Evolutionary conservation across 192 early-diverging fungal species (phyloP).

Genomic region (Rhizoclosmatium sp.): DNA sequence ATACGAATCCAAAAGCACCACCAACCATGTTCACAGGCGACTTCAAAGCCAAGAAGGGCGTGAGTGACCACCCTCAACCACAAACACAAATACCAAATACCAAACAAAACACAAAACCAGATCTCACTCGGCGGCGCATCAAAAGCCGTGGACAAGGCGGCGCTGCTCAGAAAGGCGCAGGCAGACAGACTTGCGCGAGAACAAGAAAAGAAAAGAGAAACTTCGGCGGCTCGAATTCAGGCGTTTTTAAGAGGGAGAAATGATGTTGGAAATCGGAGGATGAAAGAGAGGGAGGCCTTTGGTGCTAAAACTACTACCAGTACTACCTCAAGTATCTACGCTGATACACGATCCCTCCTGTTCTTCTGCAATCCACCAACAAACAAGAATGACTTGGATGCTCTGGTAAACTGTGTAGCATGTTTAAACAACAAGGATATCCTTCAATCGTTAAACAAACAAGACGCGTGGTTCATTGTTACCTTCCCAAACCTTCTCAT

Average conservation of each 20-base stretch:
- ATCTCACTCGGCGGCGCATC: constrained; percentile 86
- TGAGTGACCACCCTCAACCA: too few relatives aligned
- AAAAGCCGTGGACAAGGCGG: constrained; percentile 69
- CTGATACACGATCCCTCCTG: background rate
- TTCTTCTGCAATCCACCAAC: background rate
- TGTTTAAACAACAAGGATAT: background rate
- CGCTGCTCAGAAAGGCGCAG: constrained; percentile 73
- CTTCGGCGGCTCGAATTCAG: constrained; percentile 73
- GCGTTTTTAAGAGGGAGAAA: constrained; percentile 39
- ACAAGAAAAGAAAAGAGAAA: constrained; percentile 63
- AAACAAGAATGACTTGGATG: background rate
- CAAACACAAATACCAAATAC: too few relatives aligned
- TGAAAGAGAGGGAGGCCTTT: background rate
- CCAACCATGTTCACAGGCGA: too few relatives aligned
- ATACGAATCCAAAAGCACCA: too few relatives aligned
- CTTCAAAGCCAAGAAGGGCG: too few relatives aligned
- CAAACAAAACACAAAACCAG: constrained; percentile 6
- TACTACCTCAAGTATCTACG: background rate
- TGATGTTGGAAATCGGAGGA: background rate
- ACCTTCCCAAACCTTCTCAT: too few relatives aligned
- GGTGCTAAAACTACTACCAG: background rate
- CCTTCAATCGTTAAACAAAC: background rate
- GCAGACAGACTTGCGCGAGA: constrained; percentile 77
- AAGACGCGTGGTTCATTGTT: too few relatives aligned
- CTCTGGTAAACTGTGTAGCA: background rate